Conservation (phyloP, 305 asterid genomes). For the Lippia alba region DNA sequence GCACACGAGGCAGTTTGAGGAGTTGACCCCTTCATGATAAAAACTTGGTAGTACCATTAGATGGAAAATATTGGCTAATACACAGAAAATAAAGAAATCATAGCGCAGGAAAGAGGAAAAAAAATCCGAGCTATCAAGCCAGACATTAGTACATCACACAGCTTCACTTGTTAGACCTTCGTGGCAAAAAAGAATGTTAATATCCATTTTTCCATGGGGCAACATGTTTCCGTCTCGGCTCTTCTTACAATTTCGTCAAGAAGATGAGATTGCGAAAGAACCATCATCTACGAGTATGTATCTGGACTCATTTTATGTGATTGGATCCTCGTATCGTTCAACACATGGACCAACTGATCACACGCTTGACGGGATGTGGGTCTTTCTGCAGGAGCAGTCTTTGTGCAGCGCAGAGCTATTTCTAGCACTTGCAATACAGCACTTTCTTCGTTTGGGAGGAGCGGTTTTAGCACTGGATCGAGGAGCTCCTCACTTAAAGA, state of each 20-base stretch:
- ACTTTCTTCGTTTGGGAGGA: conserved; percentile 65
- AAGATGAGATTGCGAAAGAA: conserved; percentile 4
- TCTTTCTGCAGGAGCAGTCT: conserved; percentile 83
- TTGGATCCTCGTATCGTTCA: conserved; percentile 54
- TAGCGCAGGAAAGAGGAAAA: too few species aligned
- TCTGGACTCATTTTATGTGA: conserved; percentile 60
- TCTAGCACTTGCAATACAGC: conserved; percentile 68
- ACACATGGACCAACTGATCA: conserved; percentile 58
- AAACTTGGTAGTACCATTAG: not conserved
- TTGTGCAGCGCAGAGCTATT: conserved; percentile 83
- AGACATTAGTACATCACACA: not conserved
- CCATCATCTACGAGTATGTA: conserved; percentile 34
- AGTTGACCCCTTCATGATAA: not conserved
- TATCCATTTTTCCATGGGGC: not conserved
- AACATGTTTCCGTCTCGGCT: not conserved
- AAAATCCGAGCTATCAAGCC: not conserved
- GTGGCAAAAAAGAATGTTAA: conserved; percentile 13
- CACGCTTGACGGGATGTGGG: conserved; percentile 80
- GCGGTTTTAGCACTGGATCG: conserved; percentile 73
- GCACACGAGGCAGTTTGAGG: too few species aligned
- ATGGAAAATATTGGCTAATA: not conserved
- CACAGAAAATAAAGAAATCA: not conserved
- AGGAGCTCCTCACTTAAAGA: conserved; percentile 56
- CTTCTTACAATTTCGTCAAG: not conserved
- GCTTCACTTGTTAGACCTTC: not conserved